Evolutionary conservation across 225 moss, liverwort and hornwort genomes (phyloP).

Genomic region (Antitrichia curtipendula): DNA sequence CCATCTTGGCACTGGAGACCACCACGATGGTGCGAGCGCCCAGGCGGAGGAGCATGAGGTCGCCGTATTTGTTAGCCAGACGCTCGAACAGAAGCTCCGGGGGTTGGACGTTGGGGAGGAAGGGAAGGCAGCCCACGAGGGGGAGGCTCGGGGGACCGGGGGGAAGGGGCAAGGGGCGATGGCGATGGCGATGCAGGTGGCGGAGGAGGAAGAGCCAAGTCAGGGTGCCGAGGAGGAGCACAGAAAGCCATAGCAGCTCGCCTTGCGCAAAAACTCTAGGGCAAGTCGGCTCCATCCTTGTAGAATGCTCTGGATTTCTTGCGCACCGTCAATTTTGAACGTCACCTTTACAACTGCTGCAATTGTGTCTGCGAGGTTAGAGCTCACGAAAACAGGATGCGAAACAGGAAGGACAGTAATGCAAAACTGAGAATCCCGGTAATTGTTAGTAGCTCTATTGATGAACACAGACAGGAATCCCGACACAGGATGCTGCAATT

Average conservation of each 20-base stretch:
- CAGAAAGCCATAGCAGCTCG: not conserved
- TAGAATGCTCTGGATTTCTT: not conserved
- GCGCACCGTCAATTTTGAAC: not conserved
- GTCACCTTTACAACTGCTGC: not conserved
- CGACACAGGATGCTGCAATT: not conserved
- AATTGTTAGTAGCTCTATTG: not conserved
- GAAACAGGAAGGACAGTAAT: not conserved
- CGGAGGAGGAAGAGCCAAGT: not conserved
- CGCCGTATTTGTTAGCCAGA: not conserved
- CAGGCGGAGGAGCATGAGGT: not conserved
- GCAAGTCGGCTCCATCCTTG: not conserved
- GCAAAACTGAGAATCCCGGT: not conserved
- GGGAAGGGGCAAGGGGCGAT: not conserved
- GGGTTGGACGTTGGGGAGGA: not conserved
- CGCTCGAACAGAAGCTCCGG: not conserved
- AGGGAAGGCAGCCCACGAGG: not conserved
- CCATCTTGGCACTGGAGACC: conserved; percentile 2
- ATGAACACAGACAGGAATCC: not conserved
- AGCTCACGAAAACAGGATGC: not conserved
- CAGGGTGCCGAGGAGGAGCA: not conserved
- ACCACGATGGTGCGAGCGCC: not conserved
- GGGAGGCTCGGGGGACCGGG: not conserved
- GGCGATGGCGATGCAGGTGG: not conserved
- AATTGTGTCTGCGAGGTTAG: not conserved
- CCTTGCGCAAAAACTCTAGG: not conserved